Evolutionary conservation across 1,284 basidiomycete species (phyloP).

Genomic region (Cutaneotrichosporon mucoides): DNA sequence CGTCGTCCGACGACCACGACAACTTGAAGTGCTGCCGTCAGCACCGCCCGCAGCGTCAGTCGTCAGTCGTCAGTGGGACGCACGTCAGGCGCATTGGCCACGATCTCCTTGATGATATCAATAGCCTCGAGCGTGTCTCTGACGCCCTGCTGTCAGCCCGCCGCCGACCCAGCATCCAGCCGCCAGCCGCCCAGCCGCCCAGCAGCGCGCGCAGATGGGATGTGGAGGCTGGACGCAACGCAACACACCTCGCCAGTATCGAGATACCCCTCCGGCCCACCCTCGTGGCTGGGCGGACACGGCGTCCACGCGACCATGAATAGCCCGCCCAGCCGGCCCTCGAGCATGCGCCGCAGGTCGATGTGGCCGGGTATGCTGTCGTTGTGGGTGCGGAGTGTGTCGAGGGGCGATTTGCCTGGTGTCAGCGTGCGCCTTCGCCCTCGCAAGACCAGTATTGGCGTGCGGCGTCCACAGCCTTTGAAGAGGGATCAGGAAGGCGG

Average conservation of each 20-base stretch:
- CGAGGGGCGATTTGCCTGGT: background rate
- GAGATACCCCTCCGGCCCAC: background rate
- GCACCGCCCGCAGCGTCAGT: no score
- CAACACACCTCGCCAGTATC: background rate
- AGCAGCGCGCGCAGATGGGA: no score
- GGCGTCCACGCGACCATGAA: slow-evolving; percentile 70
- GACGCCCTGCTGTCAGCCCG: slow-evolving; percentile 4
- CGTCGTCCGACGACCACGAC: slow-evolving; percentile 56
- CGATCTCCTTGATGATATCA: slow-evolving; percentile 70
- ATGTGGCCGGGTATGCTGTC: slow-evolving; percentile 59
- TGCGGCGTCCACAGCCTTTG: no score
- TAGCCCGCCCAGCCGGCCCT: slow-evolving; percentile 73
- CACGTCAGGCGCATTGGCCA: slow-evolving; percentile 34
- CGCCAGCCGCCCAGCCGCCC: no score
- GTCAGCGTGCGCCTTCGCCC: no score
- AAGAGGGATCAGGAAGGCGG: no score
- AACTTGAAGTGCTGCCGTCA: slow-evolving; percentile 59
- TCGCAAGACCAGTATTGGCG: no score
- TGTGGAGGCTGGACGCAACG: no score
- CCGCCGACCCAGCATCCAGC: no score
- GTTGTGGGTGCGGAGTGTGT: background rate
- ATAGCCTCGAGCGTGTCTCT: slow-evolving; percentile 85
- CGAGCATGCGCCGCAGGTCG: slow-evolving; percentile 68
- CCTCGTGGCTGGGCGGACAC: slow-evolving; percentile 46
- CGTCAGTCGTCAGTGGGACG: background rate